Conservation (phyloP, 2,329 filamentous ascomycete genomes). For the Coniochaeta sp. region DNA sequence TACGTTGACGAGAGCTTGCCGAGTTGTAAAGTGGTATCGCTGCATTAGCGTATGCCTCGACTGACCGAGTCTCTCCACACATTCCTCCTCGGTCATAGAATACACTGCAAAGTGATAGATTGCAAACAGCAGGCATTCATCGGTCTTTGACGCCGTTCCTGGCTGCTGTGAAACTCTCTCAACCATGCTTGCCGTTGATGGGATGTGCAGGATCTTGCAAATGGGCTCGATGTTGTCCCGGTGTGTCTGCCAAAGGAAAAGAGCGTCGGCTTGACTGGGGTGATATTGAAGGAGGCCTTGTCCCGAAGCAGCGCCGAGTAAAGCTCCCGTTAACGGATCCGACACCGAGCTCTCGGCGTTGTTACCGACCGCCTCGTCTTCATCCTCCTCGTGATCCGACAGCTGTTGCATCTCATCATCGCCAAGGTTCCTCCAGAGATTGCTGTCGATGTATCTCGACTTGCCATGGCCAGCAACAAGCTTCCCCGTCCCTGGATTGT, state of each 20-base stretch:
- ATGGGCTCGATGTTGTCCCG: conserved; percentile 18
- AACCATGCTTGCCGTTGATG: conserved; percentile 13
- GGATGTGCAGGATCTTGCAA: conserved; percentile 19
- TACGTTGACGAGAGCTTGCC: conserved; percentile 41
- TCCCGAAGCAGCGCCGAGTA: conserved; percentile 5
- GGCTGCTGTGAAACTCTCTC: conserved; percentile 11
- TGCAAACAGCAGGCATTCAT: conserved; percentile 35
- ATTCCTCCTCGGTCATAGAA: conserved; percentile 35
- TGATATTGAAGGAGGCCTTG: conserved; percentile 12
- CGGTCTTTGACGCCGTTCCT: conserved; percentile 14
- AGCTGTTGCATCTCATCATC: conserved; percentile 19
- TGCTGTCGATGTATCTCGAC: conserved; percentile 33
- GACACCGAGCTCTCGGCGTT: background rate
- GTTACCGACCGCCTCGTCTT: conserved; percentile 13
- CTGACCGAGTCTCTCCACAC: conserved; percentile 25
- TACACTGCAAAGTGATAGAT: conserved; percentile 32
- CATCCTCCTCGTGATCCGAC: conserved; percentile 12
- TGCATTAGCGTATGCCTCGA: conserved; percentile 25
- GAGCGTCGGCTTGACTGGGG: conserved; percentile 13
- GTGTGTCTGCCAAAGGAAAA: conserved; percentile 17
- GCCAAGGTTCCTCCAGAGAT: conserved; percentile 18
- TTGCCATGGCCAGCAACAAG: conserved; percentile 22
- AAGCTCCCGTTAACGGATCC: conserved; percentile 10
- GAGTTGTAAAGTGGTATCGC: conserved; percentile 32
- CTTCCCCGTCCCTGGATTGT: conserved; percentile 8